Evolutionary conservation across 768 basidiomycete species (phyloP).

Genomic region (Lentinula boryana): DNA sequence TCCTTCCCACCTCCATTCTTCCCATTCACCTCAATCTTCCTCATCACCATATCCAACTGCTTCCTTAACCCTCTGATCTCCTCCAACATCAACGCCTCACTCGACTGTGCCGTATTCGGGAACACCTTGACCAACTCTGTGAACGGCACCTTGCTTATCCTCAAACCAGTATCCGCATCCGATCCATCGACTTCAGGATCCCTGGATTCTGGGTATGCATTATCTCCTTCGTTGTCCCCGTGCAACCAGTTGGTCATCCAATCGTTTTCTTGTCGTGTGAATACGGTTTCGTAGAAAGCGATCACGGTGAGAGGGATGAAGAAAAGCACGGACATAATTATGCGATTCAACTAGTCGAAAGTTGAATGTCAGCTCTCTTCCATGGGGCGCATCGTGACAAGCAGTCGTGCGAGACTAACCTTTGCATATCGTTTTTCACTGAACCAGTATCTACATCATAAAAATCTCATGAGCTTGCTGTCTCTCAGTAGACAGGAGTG

Average conservation of each 20-base stretch:
- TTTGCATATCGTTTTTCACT: slow-evolving; percentile 51
- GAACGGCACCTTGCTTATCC: slow-evolving; percentile 69
- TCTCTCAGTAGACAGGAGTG: background rate
- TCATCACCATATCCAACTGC: slow-evolving; percentile 30
- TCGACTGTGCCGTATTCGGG: slow-evolving; percentile 73
- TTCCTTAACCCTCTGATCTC: slow-evolving; percentile 57
- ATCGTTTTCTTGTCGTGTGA: slow-evolving; percentile 37
- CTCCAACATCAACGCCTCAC: slow-evolving; percentile 57
- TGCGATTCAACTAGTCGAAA: slow-evolving; percentile 56
- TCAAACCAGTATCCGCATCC: slow-evolving; percentile 45
- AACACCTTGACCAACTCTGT: slow-evolving; percentile 63
- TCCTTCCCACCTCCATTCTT: background rate
- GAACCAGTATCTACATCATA: slow-evolving; percentile 35
- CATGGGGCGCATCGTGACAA: background rate
- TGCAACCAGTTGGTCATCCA: slow-evolving; percentile 71
- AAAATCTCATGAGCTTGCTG: slow-evolving; percentile 10
- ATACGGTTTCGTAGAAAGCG: slow-evolving; percentile 67
- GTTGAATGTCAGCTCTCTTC: slow-evolving; percentile 1
- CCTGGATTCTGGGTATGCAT: slow-evolving; percentile 44
- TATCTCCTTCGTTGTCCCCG: slow-evolving; percentile 51
- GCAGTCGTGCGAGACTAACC: slow-evolving; percentile 21
- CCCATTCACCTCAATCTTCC: slow-evolving; percentile 26
- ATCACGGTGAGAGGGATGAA: slow-evolving; percentile 71
- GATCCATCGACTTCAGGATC: slow-evolving; percentile 59
- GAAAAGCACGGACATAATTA: slow-evolving; percentile 77